Base-by-base conservation (phyloP, 495 filamentous ascomycete species). In the Margaritispora aquatica region DNA sequence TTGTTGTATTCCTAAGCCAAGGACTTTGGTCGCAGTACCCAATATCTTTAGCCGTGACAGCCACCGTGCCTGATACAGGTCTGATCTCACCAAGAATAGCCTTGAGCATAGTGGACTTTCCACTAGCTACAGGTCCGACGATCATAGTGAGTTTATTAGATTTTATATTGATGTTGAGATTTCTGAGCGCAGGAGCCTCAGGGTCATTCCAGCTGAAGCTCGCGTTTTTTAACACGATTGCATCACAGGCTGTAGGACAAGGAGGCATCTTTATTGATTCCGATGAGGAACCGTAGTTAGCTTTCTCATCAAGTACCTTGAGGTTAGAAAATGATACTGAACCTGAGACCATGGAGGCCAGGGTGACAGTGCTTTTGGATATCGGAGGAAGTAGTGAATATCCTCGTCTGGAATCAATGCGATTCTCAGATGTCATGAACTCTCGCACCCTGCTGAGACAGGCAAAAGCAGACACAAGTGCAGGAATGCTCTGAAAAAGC, bases 101-200 rank as follows among this genome's bases (percentile, higher is more conserved):
- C 69, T 64, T 88, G 80, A 24, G 79, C 78, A 1, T 83, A 68
- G 36, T 86, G 60, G 10, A 75, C 75, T 55, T 79, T 76, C 26
- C 84, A 70, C n/a, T 86, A 61, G 5, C 76, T 75, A 10, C 80
- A 76, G 63, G 87, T 83, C 13, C 84, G 80, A 54, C 19, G 4
- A 44, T 17, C 11, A 44, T 44, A 3, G 38, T 44, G 10, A 44
- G 38, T 3, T 17, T 8, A 3, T 8, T 15, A 44, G 38, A 8
- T 44, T 8, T 17, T 15, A 44, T 44, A 9, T 44, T 17, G 19
- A 44, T n/a, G 26, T 27, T 58, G 22, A 60, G 10, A 22, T 54
- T 29, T 5, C 26, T 23, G 2, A 63, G 19, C 1, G 19, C 2
- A 10, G 19, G 24, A n/a, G n/a, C n/a, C 21, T 31, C 21, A 17